Evolutionary conservation across 176 grass and related monocot species (phyloP), one percentile per base, ranked within the genome.

Genomic region (Aegilops speltoides): DNA sequence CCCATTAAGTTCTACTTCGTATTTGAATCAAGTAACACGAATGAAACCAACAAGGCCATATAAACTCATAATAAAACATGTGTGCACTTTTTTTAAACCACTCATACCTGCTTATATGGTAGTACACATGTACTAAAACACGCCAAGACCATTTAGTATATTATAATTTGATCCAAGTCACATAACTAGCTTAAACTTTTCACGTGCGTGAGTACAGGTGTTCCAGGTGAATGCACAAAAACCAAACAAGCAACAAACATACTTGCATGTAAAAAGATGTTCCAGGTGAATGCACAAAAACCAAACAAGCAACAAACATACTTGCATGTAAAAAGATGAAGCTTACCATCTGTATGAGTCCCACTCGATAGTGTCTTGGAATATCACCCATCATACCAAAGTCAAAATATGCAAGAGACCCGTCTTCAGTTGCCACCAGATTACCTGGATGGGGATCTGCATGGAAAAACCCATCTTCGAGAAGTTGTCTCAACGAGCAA

Each of bases 351-450:
- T 96, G 96, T 86, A 98, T 98, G 81, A 98, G 96, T 64, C 96
- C 96, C 9, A 98, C 86, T 78, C 96, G 96, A 69, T 92, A 98
- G 72, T 98, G 96, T 36, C 96, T 89, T 67, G 96, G 96, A 79
- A 98, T 98, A 86, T 98, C 92, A 45, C 96, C 96, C 96, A 98
- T 98, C 96, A 98, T 98, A 78, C 96, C 96, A 25, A 98, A 98
- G 79, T 98, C 96, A 84, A 98, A 98, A 79, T 98, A 98, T 63
- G 93, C 96, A 67, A 98, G 85, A 89, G 86, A 94, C 38, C 96
- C 96, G n/a, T 80, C 79, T 85, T 89, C 76, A 79, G 93, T 96
- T 76, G 84, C 96, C 36, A 98, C 96, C 78, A 98, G 93, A 86
- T 98, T 98, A 86, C 96, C 96, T 38, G 96, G 96, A 91, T 98